Base-by-base conservation (phyloP, 2,329 filamentous ascomycete species). In the Sclerotinia subarctica region DNA sequence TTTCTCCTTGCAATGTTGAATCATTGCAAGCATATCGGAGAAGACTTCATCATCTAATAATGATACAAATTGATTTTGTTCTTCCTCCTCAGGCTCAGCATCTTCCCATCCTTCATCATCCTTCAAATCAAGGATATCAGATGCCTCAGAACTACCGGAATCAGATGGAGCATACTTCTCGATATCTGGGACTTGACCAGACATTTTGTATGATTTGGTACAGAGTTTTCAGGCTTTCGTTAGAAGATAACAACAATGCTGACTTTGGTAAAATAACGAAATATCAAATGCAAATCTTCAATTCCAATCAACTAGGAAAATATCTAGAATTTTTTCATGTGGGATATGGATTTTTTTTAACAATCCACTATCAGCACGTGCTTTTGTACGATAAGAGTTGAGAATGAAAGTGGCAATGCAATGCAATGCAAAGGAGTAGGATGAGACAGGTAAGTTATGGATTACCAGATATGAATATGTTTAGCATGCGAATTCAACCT, bases 1-100 rank as follows among this genome's bases (percentile, higher is more conserved):
- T 73, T 86, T 86, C 62, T 88, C 82, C 74, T 86, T 89, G 83
- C 88, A 90, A 76, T 92, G 82, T 47, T 83, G 80, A 57, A 94
- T 81, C 89, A 94, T 92, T 26, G 84, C 82, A 38, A 79, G 77
- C 47, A 88, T 84, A 74, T 88, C 86, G 10, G 85, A 79, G 75
- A 92, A 94, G 49, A 86, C 85, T 69, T 84, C 81, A 68, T 88
- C 84, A 72, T 90, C 88, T 70, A 93, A 85, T 46, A 94, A 81
- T 26, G 90, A 92, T 60, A 90, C 82, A 68, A 93, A 82, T 26
- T 84, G 80, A 35, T 90, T 85, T 66, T 68, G 62, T 58, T 86
- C 82, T 74, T 89, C 85, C 64, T 84, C 81, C 68, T 92, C 90
- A 6, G 84, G 81, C 74, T 91, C 89, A 46, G 83, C 79, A 77